Percentiles rank a stretch among this genome's conserved stretches.
phyloP scores from a whole-genome alignment of 441 rosid genomes.

The Brassica balearica region DNA sequence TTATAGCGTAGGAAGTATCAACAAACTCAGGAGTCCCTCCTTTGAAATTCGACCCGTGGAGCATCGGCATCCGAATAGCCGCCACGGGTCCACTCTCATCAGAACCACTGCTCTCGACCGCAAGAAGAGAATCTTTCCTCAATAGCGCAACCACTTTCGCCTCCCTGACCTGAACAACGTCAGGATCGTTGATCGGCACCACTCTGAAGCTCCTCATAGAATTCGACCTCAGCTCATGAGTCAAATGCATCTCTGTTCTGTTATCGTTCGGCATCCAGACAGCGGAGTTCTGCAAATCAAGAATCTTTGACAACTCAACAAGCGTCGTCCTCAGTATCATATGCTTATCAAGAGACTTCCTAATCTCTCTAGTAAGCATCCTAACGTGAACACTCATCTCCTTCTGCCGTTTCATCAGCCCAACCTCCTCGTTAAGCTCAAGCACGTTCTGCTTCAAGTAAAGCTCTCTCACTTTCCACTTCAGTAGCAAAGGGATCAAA shows the following conservation, averaged over 20 bases:
- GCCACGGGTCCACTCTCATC: conserved; percentile 71
- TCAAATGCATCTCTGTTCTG: conserved; percentile 63
- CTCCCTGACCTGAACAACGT: conserved; percentile 59
- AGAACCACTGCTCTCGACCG: conserved; percentile 57
- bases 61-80: conserved; percentile 78
- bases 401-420: conserved; percentile 75
- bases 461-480: conserved; percentile 77
- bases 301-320: conserved; percentile 72
- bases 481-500: conserved; percentile 68
- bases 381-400: conserved; percentile 76
- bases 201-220: conserved; percentile 48
- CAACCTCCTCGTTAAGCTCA: conserved; percentile 77
- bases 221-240: conserved; percentile 57
- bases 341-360: conserved; percentile 79
- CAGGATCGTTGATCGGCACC: conserved; percentile 56
- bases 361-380: conserved; percentile 70
- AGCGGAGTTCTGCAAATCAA: conserved; percentile 70
- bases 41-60: conserved; percentile 67
- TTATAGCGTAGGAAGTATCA: conserved; percentile 66
- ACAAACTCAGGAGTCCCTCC: conserved; percentile 72
- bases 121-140: conserved; percentile 59
- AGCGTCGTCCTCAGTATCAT: conserved; percentile 68
- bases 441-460: conserved; percentile 76
- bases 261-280: conserved; percentile 81
- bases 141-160: conserved; percentile 59